Base-by-base conservation (phyloP, 768 basidiomycete genomes). In the Termitomyces titanicus region DNA sequence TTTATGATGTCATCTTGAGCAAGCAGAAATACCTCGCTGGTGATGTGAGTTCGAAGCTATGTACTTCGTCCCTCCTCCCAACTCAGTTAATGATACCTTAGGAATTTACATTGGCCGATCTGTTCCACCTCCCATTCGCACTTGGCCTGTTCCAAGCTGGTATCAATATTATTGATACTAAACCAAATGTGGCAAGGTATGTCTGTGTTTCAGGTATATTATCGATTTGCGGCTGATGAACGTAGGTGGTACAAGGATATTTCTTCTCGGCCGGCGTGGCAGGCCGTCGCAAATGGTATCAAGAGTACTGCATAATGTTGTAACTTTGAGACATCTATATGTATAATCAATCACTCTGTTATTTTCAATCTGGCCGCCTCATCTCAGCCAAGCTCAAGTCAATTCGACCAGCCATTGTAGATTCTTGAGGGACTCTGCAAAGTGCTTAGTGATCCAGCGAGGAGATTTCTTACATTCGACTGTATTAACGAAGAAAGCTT, bases 21-120 rank as follows among this genome's bases (percentile, higher is more conserved):
- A 84, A 81, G 65, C 76, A 79, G 54, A 76, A 74, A 59, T 85
- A 81, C 66, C 65, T 85, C 34, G 80, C 76, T n/a, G 83, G 84
- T 1, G 72, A 85, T 60, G 81, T 74, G 39, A 57, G 71, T 63
- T 37, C 3, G 13, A 37, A n/a, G 5, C 12, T 2, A 11, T 38
- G 24, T 22, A 8, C 24, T 43, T 50, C 11, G 13, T 27, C 6
- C 24, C 10, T 51, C 9, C 29, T 29, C 29, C 29, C 3, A 2
- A 29, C 22, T 13, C 15, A 20, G 15, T 33, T 5, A 37, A 38
- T 22, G 46, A 27, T 9, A 11, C 2, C 18, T 17, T 40, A 81
- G 79, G 66, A 62, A 34, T 9, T 77, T 0, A 80, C 79, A 2
- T 67, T 81, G 10, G 78, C 75, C 1, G 80, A 82, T 56, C 58